These are phyloP conservation scores for Aureobasidium sp. DNA, from an alignment of 2,329 filamentous ascomycete species.

Conservation along the genomic window DNA sequence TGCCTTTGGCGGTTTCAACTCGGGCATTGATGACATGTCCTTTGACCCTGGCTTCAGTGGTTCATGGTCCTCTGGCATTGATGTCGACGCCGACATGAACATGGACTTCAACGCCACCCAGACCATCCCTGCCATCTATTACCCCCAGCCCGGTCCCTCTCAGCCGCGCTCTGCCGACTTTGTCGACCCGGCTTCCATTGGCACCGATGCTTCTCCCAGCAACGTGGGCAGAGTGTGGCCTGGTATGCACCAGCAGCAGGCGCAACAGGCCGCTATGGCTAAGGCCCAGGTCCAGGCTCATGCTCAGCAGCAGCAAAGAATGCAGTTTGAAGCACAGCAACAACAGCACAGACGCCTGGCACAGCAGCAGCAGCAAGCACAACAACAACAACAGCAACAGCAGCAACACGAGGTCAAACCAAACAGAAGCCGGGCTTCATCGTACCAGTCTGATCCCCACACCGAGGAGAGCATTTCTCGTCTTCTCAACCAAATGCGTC, in stretches of 20 bases:
- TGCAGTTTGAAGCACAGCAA: constrained; percentile 25
- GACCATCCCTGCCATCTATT: constrained; percentile 58
- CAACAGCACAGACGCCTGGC: constrained; percentile 25
- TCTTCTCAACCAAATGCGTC: constrained; percentile 84
- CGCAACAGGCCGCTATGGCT: constrained; percentile 53
- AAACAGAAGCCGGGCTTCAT: constrained; percentile 26
- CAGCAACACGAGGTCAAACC: constrained; percentile 37
- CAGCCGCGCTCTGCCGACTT: constrained; percentile 41
- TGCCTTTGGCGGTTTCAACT: constrained; percentile 51
- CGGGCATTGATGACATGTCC: constrained; percentile 60
- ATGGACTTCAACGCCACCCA: constrained; percentile 48
- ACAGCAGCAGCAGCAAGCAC: constrained; percentile 28
- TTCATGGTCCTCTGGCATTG: constrained; percentile 46
- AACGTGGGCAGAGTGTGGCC: constrained; percentile 70
- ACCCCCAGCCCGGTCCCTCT: constrained; percentile 36
- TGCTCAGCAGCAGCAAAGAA: constrained; percentile 36
- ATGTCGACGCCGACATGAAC: constrained; percentile 55
- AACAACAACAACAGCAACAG: constrained; percentile 24
- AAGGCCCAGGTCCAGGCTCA: constrained; percentile 39
- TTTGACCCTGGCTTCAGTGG: constrained; percentile 50
- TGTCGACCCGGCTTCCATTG: constrained; percentile 66
- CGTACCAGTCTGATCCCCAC: constrained; percentile 38
- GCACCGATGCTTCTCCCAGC: constrained; percentile 48
- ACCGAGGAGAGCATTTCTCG: constrained; percentile 87
- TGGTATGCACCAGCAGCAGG: constrained; percentile 85